Evolutionary conservation across 768 basidiomycete genomes (phyloP).

Genomic region (Neoboletus subvelutipes): DNA sequence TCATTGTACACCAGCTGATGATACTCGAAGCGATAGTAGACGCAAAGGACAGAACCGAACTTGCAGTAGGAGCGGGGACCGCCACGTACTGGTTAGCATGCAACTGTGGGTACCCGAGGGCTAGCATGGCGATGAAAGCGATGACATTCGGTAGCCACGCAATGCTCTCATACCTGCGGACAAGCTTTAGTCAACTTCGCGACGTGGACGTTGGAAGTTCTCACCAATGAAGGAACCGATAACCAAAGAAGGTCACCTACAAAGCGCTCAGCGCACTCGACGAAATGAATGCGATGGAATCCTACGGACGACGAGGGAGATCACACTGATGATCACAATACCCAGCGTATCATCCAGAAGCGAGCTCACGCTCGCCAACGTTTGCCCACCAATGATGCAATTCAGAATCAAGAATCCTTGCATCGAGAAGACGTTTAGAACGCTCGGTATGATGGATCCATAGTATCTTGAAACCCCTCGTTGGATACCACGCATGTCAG

Average conservation of each 20-base stretch:
- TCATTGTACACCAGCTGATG: constrained; percentile 44
- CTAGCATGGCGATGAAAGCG: constrained; percentile 64
- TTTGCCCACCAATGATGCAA: constrained; percentile 62
- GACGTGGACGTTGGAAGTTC: constrained; percentile 1
- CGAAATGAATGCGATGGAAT: neutral
- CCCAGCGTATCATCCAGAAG: constrained; percentile 31
- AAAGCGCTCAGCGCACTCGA: neutral
- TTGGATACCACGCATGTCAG: neutral
- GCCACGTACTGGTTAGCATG: constrained; percentile 38
- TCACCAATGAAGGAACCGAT: constrained; percentile 58
- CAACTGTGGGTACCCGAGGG: constrained; percentile 68
- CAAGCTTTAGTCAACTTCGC: neutral
- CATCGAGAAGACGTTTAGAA: constrained; percentile 50
- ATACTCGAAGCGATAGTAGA: constrained; percentile 45
- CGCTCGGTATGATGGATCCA: constrained; percentile 40
- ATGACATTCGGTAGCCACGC: constrained; percentile 78
- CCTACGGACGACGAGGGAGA: constrained; percentile 30
- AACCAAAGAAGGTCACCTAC: constrained; percentile 64
- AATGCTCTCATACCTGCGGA: constrained; percentile 64
- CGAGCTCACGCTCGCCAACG: constrained; percentile 47
- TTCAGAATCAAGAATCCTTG: constrained; percentile 59
- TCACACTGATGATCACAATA: constrained; percentile 34
- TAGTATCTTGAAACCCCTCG: constrained; percentile 35
- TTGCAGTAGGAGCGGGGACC: constrained; percentile 34
- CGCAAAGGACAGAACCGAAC: constrained; percentile 42